A percentile compares a stretch with the other conserved stretches of the same genome.
These are phyloP conservation scores for Rubus parviflorus DNA, from an alignment of 306 rosid species.

Conservation along the genomic window DNA sequence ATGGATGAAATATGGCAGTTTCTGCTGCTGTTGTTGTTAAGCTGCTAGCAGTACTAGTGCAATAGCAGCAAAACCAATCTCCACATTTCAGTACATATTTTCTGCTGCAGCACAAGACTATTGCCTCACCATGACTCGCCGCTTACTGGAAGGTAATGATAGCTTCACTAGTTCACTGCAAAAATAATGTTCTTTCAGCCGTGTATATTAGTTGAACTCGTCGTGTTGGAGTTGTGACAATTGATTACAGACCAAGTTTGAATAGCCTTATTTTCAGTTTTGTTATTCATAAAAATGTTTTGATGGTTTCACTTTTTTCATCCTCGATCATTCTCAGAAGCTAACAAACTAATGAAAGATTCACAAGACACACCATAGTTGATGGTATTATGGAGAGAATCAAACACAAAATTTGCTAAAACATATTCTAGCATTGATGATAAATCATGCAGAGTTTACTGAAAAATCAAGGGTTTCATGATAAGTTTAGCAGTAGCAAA, in stretches of 20 bases:
- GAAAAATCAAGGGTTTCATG: neutral
- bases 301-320: neutral
- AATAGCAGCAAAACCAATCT: neutral
- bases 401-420: neutral
- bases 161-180: neutral
- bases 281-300: neutral
- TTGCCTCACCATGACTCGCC: conserved; percentile 43
- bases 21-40: neutral
- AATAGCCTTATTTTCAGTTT: neutral
- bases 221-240: neutral
- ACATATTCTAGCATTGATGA: neutral
- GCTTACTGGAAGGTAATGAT: conserved; percentile 41
- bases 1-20: neutral
- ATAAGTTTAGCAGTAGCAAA: neutral
- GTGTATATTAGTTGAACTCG: neutral
- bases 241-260: neutral
- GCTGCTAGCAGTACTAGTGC: neutral
- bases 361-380: neutral
- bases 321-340: neutral
- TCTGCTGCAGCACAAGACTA: conserved; percentile 3
- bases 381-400: neutral
- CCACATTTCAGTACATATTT: neutral
- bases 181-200: neutral
- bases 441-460: neutral
- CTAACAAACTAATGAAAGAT: neutral